Conservation (phyloP, 306 rosid species). For the Cicer judaicum region DNA sequence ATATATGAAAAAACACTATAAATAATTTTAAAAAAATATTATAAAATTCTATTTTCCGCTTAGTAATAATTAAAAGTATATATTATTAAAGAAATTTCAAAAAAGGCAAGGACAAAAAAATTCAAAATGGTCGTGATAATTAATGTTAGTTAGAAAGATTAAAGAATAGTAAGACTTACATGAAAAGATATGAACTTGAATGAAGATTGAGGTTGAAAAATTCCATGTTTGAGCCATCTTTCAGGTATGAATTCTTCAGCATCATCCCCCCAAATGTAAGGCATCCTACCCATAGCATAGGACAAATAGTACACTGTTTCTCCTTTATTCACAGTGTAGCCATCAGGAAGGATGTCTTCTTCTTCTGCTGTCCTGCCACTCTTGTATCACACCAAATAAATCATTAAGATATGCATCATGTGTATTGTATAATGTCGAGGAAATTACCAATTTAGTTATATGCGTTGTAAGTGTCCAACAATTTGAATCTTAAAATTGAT, state of each 20-base stretch:
- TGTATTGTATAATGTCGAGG: too few species aligned
- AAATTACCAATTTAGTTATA: too few species aligned
- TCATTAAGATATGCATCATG: not conserved
- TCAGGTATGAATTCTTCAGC: constrained; percentile 67
- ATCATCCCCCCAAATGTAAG: constrained; percentile 78
- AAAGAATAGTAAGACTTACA: constrained; percentile 37
- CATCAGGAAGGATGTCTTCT: constrained; percentile 76
- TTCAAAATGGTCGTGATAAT: too few species aligned
- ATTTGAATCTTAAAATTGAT: not conserved
- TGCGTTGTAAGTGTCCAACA: too few species aligned
- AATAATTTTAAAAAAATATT: too few species aligned
- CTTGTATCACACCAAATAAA: constrained; percentile 43
- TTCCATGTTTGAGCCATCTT: constrained; percentile 75
- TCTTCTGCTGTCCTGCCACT: constrained; percentile 63
- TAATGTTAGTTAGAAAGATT: too few species aligned
- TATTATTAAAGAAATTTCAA: too few species aligned
- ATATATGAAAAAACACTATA: too few species aligned
- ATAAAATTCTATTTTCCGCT: too few species aligned
- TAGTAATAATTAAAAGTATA: too few species aligned
- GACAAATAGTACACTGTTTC: constrained; percentile 69
- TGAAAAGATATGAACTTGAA: constrained; percentile 82
- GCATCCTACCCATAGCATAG: constrained; percentile 80
- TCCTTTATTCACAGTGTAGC: constrained; percentile 62
- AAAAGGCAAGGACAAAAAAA: too few species aligned
- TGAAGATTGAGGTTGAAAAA: constrained; percentile 69